Percentiles rank a stretch among this genome's conserved stretches.
These are phyloP conservation scores for Zygotorulaspora chibaensis DNA, from an alignment of 805 yeast species.

Conservation along the genomic window DNA sequence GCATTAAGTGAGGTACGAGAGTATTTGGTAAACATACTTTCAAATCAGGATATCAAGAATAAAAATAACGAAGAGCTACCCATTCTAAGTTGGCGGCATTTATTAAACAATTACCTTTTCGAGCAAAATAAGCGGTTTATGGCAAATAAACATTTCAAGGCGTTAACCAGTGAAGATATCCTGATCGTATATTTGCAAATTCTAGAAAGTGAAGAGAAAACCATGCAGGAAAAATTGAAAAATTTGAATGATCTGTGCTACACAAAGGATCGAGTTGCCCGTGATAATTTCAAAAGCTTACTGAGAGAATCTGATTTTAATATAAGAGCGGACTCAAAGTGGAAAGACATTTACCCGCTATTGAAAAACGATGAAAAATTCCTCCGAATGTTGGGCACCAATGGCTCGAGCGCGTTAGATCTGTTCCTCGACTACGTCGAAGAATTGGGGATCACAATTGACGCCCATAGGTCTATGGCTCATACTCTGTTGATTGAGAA, in stretches of 20 bases:
- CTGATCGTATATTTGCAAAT: slow-evolving; percentile 39
- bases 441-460: slow-evolving; percentile 51
- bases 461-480: slow-evolving; percentile 56
- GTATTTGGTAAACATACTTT: slow-evolving; percentile 42
- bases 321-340: slow-evolving; percentile 50
- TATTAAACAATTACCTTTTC: slow-evolving; percentile 29
- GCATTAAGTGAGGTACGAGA: slow-evolving; percentile 52
- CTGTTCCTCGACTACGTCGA: slow-evolving; percentile 71
- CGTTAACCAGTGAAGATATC: slow-evolving; percentile 56
- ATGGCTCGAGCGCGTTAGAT: slow-evolving; percentile 75
- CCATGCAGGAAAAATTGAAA: slow-evolving; percentile 27
- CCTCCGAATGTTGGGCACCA: slow-evolving; percentile 60
- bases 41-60: slow-evolving; percentile 13
- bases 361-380: slow-evolving; percentile 57
- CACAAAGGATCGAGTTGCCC: slow-evolving; percentile 57
- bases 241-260: slow-evolving; percentile 38
- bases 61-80: slow-evolving; percentile 11
- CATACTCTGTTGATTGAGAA: slow-evolving; percentile 45
- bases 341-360: slow-evolving; percentile 51
- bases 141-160: slow-evolving; percentile 53
- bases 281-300: slow-evolving; percentile 53
- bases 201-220: slow-evolving; percentile 27
- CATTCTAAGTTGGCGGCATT: slow-evolving; percentile 25
- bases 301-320: slow-evolving; percentile 28
- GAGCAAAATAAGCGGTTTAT: slow-evolving; percentile 48